Conservation (phyloP, 2,329 filamentous ascomycete genomes). For the Parafenestella ontariensis region DNA sequence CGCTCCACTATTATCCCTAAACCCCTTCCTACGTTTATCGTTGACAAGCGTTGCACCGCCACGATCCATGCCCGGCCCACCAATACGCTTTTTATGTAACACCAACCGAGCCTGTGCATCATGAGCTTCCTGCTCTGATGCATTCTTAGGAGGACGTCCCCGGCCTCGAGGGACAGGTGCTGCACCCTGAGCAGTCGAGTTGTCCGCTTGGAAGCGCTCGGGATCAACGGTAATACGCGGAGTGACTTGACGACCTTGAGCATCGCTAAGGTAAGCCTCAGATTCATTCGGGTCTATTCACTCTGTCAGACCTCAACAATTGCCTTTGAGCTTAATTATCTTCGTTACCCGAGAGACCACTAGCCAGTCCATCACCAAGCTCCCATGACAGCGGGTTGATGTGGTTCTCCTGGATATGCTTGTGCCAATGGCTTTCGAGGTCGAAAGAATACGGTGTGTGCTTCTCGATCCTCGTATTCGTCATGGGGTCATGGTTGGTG, state of each 20-base stretch:
- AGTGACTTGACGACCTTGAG: constrained; percentile 56
- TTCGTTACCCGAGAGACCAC: constrained; percentile 63
- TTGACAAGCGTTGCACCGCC: constrained; percentile 62
- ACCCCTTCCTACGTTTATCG: constrained; percentile 56
- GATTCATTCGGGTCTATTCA: constrained; percentile 49
- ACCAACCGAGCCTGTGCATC: constrained; percentile 56
- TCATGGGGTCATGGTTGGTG: constrained; percentile 27
- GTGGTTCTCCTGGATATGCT: constrained; percentile 62
- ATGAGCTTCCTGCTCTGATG: constrained; percentile 54
- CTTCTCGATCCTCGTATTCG: constrained; percentile 29
- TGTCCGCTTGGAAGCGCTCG: constrained; percentile 14
- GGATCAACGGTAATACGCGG: constrained; percentile 47
- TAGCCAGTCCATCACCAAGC: constrained; percentile 66
- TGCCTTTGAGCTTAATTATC: constrained; percentile 11
- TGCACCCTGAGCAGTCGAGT: constrained; percentile 1
- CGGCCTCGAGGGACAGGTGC: constrained; percentile 43
- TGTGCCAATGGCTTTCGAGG: constrained; percentile 53
- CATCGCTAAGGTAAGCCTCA: constrained; percentile 58
- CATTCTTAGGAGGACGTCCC: constrained; percentile 34
- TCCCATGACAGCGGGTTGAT: constrained; percentile 62
- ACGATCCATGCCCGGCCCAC: constrained; percentile 59
- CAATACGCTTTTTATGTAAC: constrained; percentile 59
- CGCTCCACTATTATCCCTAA: constrained; percentile 60
- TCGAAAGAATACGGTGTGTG: constrained; percentile 45
- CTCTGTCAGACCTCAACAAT: constrained; percentile 27